These are phyloP conservation scores for Terfezia claveryi DNA, from an alignment of 495 filamentous ascomycete species.

Conservation along the genomic window DNA sequence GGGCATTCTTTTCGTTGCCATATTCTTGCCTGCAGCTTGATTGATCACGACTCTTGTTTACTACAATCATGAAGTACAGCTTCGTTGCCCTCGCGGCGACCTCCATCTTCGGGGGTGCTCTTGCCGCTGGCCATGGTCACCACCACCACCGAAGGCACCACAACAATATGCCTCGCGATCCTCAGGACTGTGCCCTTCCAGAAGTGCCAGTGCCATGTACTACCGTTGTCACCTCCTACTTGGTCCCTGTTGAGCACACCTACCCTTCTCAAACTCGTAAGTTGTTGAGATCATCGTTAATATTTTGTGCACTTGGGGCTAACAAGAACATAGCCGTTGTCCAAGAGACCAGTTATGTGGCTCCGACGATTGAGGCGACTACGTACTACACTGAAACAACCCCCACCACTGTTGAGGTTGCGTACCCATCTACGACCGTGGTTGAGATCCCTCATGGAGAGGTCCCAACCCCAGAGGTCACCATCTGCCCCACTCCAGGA, in stretches of 20 bases:
- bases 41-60: not conserved
- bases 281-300: constrained; percentile 1
- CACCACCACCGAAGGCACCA: constrained; percentile 40
- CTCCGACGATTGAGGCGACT: constrained; percentile 5
- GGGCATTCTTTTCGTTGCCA: constrained; percentile 52
- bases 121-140: constrained; percentile 36
- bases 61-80: constrained; percentile 21
- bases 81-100: constrained; percentile 42
- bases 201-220: constrained; percentile 40
- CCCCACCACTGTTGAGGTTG: constrained; percentile 21
- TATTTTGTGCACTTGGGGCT: too few relatives aligned
- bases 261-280: not conserved
- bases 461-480: constrained; percentile 43
- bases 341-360: not conserved
- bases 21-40: constrained; percentile 3
- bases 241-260: not conserved
- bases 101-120: constrained; percentile 39
- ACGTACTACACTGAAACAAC: constrained; percentile 10
- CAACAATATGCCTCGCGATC: constrained; percentile 24
- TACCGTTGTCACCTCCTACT: constrained; percentile 38
- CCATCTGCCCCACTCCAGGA: constrained; percentile 48
- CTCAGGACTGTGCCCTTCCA: constrained; percentile 21
- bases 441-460: constrained; percentile 9
- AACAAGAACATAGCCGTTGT: not conserved
- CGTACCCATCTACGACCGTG: constrained; percentile 14